Evolutionary conservation across 106 monocot genomes (phyloP), one percentile per base, ranked within the genome.

Genomic region (Platanthera guangdongensis): DNA sequence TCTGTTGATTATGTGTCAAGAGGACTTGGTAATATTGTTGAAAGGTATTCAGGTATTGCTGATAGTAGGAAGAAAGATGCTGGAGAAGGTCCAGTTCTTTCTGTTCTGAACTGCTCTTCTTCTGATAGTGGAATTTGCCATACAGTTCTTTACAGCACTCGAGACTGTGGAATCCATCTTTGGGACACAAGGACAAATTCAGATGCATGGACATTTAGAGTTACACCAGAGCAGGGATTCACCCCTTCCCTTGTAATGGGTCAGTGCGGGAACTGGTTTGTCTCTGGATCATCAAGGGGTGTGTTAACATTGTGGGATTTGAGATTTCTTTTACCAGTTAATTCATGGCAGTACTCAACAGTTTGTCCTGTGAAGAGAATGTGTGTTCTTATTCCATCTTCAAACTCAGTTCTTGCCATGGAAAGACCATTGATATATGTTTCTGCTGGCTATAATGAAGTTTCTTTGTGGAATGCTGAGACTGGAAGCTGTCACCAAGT

Each of bases 391-490:
- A 78, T 92, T n/a, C 87, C 93, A 67, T 85, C 93, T 65, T 28
- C 87, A 65, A 91, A 86, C 65, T 79, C 89, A 14, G 50, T 70
- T 28, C 76, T 87, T 80, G 74, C 77, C 50, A 78, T 68, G 16
- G 76, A 82, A 73, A 83, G 87, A 60, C 97, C 97, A 39, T 84
- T 91, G 50, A 67, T 97, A 80, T 97, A 94, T 86, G 86, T 94
- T 86, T 91, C 94, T 73, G 97, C 97, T 75, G 97, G 97, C 16
- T 82, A 63, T 71, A 93, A 94, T 79, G 97, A 97, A 82, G 91
- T 97, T 76, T 91, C 97, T n/a, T 88, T 97, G 5, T 97, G 97
- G 97, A 94, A 94, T 89, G 97, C 94, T 63, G 94, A 97, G 79
- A 94, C 89, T 79, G 97, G 94, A 73, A 97, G 91, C 77, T 94